Percentiles rank a stretch among this genome's conserved stretches.
Evolutionary conservation across 192 early-diverging fungal genomes (phyloP).

Genomic region (Podila minutissima): DNA sequence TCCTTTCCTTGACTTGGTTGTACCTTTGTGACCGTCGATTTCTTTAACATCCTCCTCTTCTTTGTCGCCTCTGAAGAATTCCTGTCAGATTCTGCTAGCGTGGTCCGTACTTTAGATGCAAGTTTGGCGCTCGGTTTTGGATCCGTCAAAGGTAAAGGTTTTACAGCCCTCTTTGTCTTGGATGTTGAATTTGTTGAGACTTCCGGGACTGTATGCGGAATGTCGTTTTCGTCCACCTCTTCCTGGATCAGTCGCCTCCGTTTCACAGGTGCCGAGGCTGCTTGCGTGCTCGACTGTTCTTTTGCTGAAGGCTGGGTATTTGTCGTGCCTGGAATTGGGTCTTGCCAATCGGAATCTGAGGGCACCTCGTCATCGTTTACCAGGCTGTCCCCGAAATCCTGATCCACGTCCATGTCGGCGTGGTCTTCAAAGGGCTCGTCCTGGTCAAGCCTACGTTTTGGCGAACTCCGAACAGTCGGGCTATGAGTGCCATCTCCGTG

Average conservation of each 20-base stretch:
- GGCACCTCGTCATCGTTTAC: no score
- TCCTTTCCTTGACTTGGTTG: neutral
- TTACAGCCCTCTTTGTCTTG: neutral
- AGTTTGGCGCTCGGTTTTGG: no score
- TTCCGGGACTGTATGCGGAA: constrained; percentile 4
- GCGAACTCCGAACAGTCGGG: no score
- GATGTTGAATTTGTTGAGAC: neutral
- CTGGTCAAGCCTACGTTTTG: no score
- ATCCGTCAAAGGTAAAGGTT: no score
- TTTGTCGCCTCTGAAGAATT: neutral
- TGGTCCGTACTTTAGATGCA: neutral
- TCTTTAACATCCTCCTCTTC: neutral
- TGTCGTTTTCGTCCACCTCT: constrained; percentile 42
- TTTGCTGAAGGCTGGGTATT: neutral
- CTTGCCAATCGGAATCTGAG: no score
- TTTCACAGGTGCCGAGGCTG: neutral
- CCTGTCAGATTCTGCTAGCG: neutral
- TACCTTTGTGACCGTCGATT: neutral
- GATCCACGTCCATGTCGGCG: no score
- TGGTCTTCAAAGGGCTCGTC: no score
- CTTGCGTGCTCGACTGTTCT: neutral
- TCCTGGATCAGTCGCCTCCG: constrained; percentile 34
- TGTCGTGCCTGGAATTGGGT: no score
- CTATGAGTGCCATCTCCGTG: neutral
- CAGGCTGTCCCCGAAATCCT: no score